These are phyloP conservation scores for Thymus mandschuricus DNA, from an alignment of 257 asterid genomes.

Conservation along the genomic window DNA sequence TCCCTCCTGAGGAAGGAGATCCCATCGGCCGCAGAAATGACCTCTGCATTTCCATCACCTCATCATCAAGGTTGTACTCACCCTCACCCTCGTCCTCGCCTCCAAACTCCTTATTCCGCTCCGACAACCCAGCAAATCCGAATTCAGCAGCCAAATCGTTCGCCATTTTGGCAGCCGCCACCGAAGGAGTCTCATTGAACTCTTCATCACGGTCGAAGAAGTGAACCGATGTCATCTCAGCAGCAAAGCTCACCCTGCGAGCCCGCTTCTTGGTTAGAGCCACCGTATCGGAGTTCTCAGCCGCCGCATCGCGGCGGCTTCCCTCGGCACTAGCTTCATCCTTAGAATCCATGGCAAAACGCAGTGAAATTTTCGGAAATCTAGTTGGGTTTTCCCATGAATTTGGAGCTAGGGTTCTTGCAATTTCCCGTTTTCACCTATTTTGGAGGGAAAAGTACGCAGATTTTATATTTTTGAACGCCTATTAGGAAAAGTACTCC, in stretches of 20 bases:
- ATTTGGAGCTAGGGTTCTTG: slow-evolving; percentile 36
- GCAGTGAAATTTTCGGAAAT: background rate
- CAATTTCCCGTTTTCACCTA: slow-evolving; percentile 6
- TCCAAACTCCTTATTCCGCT: slow-evolving; percentile 38
- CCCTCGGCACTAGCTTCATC: slow-evolving; percentile 42
- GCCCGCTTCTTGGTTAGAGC: slow-evolving; percentile 71
- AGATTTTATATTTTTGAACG: slow-evolving; percentile 21
- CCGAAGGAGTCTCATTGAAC: slow-evolving; percentile 51
- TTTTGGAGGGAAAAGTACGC: slow-evolving; percentile 38
- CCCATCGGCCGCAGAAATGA: slow-evolving; percentile 66
- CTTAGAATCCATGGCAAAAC: slow-evolving; percentile 49
- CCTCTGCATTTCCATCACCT: slow-evolving; percentile 51
- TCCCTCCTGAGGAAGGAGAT: slow-evolving; percentile 88
- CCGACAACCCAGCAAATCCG: slow-evolving; percentile 40
- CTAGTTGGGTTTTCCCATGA: slow-evolving; percentile 13
- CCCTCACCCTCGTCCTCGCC: slow-evolving; percentile 43
- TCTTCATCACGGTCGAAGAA: slow-evolving; percentile 92
- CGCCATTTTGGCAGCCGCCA: slow-evolving; percentile 31
- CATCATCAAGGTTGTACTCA: slow-evolving; percentile 61
- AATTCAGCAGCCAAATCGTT: slow-evolving; percentile 30
- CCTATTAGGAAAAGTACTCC: no score
- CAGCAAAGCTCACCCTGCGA: slow-evolving; percentile 98
- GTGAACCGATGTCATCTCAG: slow-evolving; percentile 86
- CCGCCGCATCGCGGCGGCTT: slow-evolving; percentile 37
- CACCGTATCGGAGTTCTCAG: slow-evolving; percentile 64